Conservation (phyloP, 164 flowering plant genomes). For the Akebia trifoliata region DNA sequence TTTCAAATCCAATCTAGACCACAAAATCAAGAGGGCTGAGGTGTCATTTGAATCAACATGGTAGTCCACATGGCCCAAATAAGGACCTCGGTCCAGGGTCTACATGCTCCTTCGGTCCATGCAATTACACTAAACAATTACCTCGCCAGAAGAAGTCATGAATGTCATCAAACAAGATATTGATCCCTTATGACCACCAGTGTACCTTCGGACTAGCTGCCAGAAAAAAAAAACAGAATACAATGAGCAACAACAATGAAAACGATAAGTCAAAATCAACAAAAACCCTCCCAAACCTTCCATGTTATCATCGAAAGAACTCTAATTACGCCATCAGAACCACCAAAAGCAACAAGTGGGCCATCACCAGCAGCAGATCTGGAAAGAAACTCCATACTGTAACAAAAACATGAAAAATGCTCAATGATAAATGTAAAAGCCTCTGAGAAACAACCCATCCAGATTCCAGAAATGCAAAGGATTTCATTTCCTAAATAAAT, state of each 20-base stretch:
- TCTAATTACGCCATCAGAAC: slow-evolving; percentile 94
- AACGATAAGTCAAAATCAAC: slow-evolving; percentile 7
- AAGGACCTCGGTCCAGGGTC: too few relatives aligned
- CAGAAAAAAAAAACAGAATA: slow-evolving; percentile 8
- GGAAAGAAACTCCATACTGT: slow-evolving; percentile 94
- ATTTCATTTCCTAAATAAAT: neutral
- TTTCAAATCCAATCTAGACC: too few relatives aligned
- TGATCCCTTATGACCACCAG: slow-evolving; percentile 97
- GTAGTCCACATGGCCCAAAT: too few relatives aligned
- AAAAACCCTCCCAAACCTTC: slow-evolving; percentile 56
- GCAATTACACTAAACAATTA: slow-evolving; percentile 23
- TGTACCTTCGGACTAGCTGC: slow-evolving; percentile 95
- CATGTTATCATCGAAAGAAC: slow-evolving; percentile 99
- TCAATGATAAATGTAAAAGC: neutral
- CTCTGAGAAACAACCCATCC: neutral
- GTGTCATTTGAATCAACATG: too few relatives aligned
- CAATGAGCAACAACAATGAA: slow-evolving; percentile 2
- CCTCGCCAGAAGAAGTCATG: slow-evolving; percentile 97
- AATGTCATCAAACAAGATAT: slow-evolving; percentile 92
- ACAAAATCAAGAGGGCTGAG: too few relatives aligned
- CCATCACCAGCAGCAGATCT: slow-evolving; percentile 82
- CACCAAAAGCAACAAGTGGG: slow-evolving; percentile 98
- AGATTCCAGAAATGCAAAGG: neutral
- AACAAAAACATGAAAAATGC: slow-evolving; percentile 11
- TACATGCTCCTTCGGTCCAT: too few relatives aligned